Evolutionary conservation across 2,329 filamentous ascomycete genomes (phyloP).

Genomic region (Paraconiothyrium brasiliense): DNA sequence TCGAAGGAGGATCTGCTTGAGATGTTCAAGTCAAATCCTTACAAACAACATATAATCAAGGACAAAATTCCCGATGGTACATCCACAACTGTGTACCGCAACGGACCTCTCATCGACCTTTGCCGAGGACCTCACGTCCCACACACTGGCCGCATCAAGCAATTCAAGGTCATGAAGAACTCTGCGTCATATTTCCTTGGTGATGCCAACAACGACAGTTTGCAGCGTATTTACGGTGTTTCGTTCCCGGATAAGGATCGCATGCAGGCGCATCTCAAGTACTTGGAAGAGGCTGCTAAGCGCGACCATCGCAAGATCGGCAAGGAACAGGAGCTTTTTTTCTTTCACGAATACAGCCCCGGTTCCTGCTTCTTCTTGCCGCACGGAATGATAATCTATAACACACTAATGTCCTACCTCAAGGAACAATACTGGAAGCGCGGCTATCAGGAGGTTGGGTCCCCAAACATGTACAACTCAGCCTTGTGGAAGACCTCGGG

Average conservation of each 20-base stretch:
- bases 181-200: slow-evolving; percentile 91
- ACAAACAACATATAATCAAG: slow-evolving; percentile 97
- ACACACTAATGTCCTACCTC: slow-evolving; percentile 82
- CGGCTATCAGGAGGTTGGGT: slow-evolving; percentile 93
- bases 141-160: slow-evolving; percentile 91
- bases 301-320: slow-evolving; percentile 94
- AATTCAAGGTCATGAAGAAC: slow-evolving; percentile 92
- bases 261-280: slow-evolving; percentile 91
- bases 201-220: slow-evolving; percentile 89
- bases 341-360: slow-evolving; percentile 94
- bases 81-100: slow-evolving; percentile 92
- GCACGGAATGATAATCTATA: slow-evolving; percentile 92
- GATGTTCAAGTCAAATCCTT: slow-evolving; percentile 98
- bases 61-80: slow-evolving; percentile 90
- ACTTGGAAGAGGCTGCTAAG: slow-evolving; percentile 97
- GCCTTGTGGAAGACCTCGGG: slow-evolving; percentile 94
- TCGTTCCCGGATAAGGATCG: slow-evolving; percentile 97
- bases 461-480: slow-evolving; percentile 96
- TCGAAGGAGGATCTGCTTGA: slow-evolving; percentile 91
- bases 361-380: slow-evolving; percentile 93
- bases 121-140: slow-evolving; percentile 95
- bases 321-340: slow-evolving; percentile 95
- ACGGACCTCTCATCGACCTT: slow-evolving; percentile 92
- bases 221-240: slow-evolving; percentile 96
- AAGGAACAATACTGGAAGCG: slow-evolving; percentile 90